Conservation (phyloP, 352 stramenopile species). For the Pythium periplocum region DNA sequence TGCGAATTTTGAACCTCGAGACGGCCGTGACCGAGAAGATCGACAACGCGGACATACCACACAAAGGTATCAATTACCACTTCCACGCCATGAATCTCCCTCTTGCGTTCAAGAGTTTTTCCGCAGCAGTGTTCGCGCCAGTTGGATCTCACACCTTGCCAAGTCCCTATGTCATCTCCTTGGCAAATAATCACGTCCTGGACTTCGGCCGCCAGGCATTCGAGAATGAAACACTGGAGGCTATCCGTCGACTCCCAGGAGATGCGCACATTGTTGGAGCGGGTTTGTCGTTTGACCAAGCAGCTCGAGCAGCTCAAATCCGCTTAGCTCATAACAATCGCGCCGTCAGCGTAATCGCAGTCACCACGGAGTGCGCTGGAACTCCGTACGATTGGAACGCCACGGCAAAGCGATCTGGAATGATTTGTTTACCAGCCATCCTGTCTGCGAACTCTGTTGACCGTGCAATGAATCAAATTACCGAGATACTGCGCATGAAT, state of each 20-base stretch:
- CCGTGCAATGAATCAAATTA: conserved; percentile 7
- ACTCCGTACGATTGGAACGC: conserved; percentile 27
- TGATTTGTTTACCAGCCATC: conserved; percentile 22
- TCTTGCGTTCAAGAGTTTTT: conserved; percentile 14
- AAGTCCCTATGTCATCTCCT: conserved; percentile 26
- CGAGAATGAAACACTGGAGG: conserved; percentile 26
- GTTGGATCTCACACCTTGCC: not conserved
- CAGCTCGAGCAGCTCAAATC: conserved; percentile 15
- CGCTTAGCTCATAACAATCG: not conserved
- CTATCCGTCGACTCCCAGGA: conserved; percentile 14
- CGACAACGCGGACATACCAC: conserved; percentile 25
- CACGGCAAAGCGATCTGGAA: conserved; percentile 19
- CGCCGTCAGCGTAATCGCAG: conserved; percentile 23
- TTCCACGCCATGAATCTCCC: conserved; percentile 21
- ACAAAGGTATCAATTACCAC: conserved; percentile 34
- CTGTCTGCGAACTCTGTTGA: conserved; percentile 8
- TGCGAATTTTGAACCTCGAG: conserved; percentile 37
- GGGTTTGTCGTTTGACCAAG: conserved; percentile 19
- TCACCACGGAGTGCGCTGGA: conserved; percentile 20
- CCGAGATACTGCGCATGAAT: conserved; percentile 14
- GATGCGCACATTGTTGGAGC: conserved; percentile 17
- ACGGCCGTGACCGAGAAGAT: conserved; percentile 32
- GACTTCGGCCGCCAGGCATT: conserved; percentile 36
- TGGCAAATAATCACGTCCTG: conserved; percentile 44
- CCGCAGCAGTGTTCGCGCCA: conserved; percentile 7